Percentiles rank a stretch among this genome's conserved stretches.
Conservation (phyloP, 169 alveolate genomes). For the Eimeria praecox region DNA sequence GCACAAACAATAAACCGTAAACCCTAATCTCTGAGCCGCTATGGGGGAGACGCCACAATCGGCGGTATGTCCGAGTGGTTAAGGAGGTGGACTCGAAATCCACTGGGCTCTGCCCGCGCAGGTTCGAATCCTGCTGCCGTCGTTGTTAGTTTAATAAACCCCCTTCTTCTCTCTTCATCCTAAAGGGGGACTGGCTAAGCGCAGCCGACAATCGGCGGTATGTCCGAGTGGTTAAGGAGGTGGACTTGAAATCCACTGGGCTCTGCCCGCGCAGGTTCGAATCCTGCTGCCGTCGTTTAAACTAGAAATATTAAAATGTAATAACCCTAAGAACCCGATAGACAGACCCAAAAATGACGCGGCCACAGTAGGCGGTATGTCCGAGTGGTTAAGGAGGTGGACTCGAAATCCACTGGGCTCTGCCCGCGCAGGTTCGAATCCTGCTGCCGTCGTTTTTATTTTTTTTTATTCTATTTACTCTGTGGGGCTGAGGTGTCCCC, state of each 20-base stretch:
- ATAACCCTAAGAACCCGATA: too few species aligned
- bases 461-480: too few species aligned
- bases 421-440: conserved; percentile 99
- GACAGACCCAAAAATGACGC: too few species aligned
- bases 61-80: conserved; percentile 51
- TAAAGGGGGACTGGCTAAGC: conserved; percentile 82
- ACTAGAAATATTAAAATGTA: too few species aligned
- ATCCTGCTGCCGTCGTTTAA: conserved; percentile 96
- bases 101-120: conserved; percentile 98
- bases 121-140: conserved; percentile 98
- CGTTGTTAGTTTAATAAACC: too few species aligned
- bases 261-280: conserved; percentile 99
- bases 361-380: conserved; percentile 23
- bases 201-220: conserved; percentile 86
- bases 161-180: too few species aligned
- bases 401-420: conserved; percentile 93
- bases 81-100: conserved; percentile 84
- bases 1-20: conserved; percentile 24
- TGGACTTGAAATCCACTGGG: conserved; percentile 90
- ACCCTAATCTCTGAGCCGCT: neutral
- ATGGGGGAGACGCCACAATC: neutral
- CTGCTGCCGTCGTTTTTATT: conserved; percentile 91
- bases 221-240: conserved; percentile 77
- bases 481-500: too few species aligned
- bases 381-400: conserved; percentile 80